Percentiles rank a stretch among this genome's conserved stretches.
Evolutionary conservation across 495 filamentous ascomycete genomes (phyloP).

Genomic region (Aspergillus asperescens): DNA sequence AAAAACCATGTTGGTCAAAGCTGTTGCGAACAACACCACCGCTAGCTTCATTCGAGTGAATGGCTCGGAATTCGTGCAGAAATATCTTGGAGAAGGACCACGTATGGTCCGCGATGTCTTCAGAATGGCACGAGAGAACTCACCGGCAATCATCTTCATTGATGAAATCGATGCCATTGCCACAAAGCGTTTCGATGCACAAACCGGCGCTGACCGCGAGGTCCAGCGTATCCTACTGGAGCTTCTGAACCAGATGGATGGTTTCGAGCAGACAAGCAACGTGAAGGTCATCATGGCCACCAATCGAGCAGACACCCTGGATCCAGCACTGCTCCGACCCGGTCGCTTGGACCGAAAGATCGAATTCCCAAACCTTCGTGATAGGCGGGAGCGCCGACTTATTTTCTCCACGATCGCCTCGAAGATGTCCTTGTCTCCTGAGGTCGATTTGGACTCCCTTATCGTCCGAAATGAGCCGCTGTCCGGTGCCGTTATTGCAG

Average conservation of each 20-base stretch:
- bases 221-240: constrained; percentile 97
- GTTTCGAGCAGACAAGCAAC: constrained; percentile 96
- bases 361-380: constrained; percentile 87
- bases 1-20: constrained; percentile 99
- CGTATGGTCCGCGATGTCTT: constrained; percentile 99
- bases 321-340: constrained; percentile 88
- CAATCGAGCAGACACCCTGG: constrained; percentile 93
- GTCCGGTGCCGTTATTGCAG: constrained; percentile 92
- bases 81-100: constrained; percentile 94
- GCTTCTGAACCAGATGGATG: constrained; percentile 98
- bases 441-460: constrained; percentile 91
- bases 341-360: constrained; percentile 97
- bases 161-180: constrained; percentile 99
- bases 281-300: constrained; percentile 99
- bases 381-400: constrained; percentile 86
- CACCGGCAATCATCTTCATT: constrained; percentile 98
- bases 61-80: constrained; percentile 97
- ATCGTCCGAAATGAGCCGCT: constrained; percentile 95
- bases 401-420: constrained; percentile 94
- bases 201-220: constrained; percentile 94
- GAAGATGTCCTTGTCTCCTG: constrained; percentile 94
- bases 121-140: constrained; percentile 97
- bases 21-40: constrained; percentile 95
- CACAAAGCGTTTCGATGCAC: constrained; percentile 97
- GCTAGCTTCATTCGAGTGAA: constrained; percentile 98